These are phyloP conservation scores for Hymenotorrendiella dingleyae DNA, from an alignment of 2,329 filamentous ascomycete species.

Conservation along the genomic window DNA sequence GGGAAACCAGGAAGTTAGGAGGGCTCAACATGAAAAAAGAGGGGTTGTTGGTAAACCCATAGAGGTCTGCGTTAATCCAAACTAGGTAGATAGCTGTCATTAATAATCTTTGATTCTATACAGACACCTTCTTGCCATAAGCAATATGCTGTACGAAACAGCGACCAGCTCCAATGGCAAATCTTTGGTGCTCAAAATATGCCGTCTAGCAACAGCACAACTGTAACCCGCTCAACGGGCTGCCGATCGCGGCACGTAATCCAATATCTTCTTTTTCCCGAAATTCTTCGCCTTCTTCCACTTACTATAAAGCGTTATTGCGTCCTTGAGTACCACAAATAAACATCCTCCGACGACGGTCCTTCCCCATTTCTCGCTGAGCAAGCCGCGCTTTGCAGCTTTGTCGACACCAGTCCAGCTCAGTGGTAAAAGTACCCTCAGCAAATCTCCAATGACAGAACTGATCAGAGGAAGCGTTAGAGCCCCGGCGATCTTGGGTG, in stretches of 20 bases:
- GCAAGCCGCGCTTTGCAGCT: conserved; percentile 36
- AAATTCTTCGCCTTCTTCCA: conserved; percentile 54
- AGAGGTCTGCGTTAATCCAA: too few relatives aligned
- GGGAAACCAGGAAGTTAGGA: too few relatives aligned
- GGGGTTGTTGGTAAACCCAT: too few relatives aligned
- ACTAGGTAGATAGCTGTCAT: too few relatives aligned
- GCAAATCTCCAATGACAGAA: conserved; percentile 67
- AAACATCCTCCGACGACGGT: conserved; percentile 84
- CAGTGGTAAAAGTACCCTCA: conserved; percentile 62
- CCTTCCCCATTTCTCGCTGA: conserved; percentile 83
- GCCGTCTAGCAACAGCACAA: too few relatives aligned
- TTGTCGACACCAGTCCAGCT: conserved; percentile 48
- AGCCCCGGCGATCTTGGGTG: conserved; percentile 58
- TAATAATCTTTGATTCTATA: too few relatives aligned
- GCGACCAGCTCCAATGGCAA: too few relatives aligned
- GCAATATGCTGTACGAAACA: too few relatives aligned
- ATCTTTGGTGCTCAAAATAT: too few relatives aligned
- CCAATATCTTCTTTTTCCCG: conserved; percentile 43
- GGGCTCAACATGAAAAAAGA: too few relatives aligned
- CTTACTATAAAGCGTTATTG: conserved; percentile 56
- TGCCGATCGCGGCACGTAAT: conserved; percentile 24
- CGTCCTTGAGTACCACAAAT: conserved; percentile 77
- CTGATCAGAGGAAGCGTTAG: conserved; percentile 80
- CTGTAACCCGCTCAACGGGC: too few relatives aligned
- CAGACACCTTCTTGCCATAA: too few relatives aligned